Conservation (phyloP, 805 yeast species). For the Candida chilensis region DNA sequence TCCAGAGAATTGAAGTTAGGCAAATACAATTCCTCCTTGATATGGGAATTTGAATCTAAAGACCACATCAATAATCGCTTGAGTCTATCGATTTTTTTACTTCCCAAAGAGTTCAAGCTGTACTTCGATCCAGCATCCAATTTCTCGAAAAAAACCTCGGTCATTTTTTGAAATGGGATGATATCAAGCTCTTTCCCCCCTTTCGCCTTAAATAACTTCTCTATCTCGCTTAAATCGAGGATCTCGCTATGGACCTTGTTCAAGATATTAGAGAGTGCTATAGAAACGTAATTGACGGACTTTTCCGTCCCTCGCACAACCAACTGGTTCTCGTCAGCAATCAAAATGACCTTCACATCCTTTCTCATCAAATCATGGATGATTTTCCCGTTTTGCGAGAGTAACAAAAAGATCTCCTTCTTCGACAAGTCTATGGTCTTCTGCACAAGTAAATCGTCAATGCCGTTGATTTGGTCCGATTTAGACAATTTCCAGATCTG, state of each 20-base stretch:
- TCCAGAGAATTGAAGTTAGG: slow-evolving; percentile 5
- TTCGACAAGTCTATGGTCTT: slow-evolving; percentile 19
- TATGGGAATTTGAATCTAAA: slow-evolving; percentile 20
- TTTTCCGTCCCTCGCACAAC: slow-evolving; percentile 26
- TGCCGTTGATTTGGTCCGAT: slow-evolving; percentile 11
- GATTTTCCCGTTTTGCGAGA: slow-evolving; percentile 25
- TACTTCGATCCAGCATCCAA: slow-evolving; percentile 12
- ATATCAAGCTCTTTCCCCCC: slow-evolving; percentile 15
- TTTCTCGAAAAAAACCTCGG: slow-evolving; percentile 23
- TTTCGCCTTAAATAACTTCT: slow-evolving; percentile 14
- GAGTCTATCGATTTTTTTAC: slow-evolving; percentile 18
- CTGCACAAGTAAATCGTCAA: slow-evolving; percentile 20
- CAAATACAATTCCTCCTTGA: slow-evolving; percentile 9
- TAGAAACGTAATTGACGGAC: slow-evolving; percentile 33
- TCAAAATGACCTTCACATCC: slow-evolving; percentile 28
- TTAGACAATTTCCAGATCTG: slow-evolving; percentile 22
- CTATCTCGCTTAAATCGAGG: slow-evolving; percentile 20
- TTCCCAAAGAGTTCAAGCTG: slow-evolving; percentile 17
- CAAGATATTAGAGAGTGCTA: slow-evolving; percentile 22
- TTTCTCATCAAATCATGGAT: slow-evolving; percentile 27
- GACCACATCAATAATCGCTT: slow-evolving; percentile 29
- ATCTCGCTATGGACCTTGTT: slow-evolving; percentile 14
- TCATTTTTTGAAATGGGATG: slow-evolving; percentile 14
- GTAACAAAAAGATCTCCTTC: slow-evolving; percentile 28
- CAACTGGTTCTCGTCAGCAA: slow-evolving; percentile 17